Evolutionary conservation across 1,284 basidiomycete genomes (phyloP).

Genomic region (Flammula alnicola): DNA sequence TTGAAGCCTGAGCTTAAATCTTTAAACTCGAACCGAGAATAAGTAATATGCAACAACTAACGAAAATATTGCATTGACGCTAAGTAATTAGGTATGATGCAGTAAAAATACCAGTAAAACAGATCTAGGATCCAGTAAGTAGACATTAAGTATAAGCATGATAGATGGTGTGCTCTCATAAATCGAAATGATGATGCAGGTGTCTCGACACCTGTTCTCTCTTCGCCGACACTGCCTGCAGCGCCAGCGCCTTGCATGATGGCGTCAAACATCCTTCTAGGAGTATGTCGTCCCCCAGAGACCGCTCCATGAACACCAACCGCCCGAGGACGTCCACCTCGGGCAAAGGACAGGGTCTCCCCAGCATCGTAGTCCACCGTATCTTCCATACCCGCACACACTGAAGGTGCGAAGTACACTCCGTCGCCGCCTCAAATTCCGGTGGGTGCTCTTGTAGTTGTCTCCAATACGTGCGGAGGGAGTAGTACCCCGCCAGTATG

Average conservation of each 20-base stretch:
- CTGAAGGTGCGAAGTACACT: conserved; percentile 26
- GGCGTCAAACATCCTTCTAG: conserved; percentile 26
- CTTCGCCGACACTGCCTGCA: conserved; percentile 28
- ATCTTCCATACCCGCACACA: conserved; percentile 33
- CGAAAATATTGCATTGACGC: too few relatives aligned
- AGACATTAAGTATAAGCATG: conserved; percentile 21
- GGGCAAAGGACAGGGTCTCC: conserved; percentile 18
- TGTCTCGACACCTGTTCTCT: conserved; percentile 31
- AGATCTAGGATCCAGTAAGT: conserved; percentile 33
- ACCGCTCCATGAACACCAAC: conserved; percentile 27
- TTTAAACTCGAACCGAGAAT: too few relatives aligned
- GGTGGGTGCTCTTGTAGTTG: conserved; percentile 25
- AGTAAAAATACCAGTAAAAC: conserved; percentile 26
- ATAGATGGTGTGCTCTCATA: conserved; percentile 32
- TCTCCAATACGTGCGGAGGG: conserved; percentile 31
- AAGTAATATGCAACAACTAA: too few relatives aligned
- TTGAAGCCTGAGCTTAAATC: too few relatives aligned
- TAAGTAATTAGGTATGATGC: too few relatives aligned
- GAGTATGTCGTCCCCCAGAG: conserved; percentile 27
- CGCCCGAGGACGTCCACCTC: conserved; percentile 31
- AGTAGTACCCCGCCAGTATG: conserved; percentile 35
- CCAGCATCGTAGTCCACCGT: conserved; percentile 30
- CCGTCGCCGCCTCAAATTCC: conserved; percentile 15
- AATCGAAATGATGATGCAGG: conserved; percentile 39
- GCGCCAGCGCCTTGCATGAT: conserved; percentile 30